A percentile compares a stretch with the other conserved stretches of the same genome.
Conservation (phyloP, 495 filamentous ascomycete genomes). For the Lasiosphaeris hirsuta region DNA sequence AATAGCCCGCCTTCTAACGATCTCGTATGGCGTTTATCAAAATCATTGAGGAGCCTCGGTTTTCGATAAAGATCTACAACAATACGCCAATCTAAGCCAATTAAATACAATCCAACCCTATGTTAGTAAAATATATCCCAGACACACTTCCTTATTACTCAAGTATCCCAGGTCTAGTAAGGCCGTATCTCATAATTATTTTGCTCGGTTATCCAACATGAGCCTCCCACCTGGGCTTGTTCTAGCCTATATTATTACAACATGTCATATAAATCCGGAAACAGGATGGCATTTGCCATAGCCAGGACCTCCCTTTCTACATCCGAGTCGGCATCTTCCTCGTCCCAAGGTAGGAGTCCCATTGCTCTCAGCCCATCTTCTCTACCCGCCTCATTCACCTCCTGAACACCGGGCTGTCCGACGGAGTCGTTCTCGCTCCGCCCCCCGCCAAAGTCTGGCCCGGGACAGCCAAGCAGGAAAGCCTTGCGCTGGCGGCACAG, state of each 20-base stretch:
- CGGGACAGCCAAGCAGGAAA: conserved; percentile 58
- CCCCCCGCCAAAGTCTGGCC: conserved; percentile 65
- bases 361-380: conserved; percentile 45
- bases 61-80: no score
- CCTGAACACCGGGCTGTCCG: conserved; percentile 49
- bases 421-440: conserved; percentile 51
- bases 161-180: no score
- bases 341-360: conserved; percentile 46
- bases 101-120: no score
- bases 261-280: conserved; percentile 42
- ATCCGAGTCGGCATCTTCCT: conserved; percentile 24
- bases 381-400: conserved; percentile 41
- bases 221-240: no score
- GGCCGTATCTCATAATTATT: no score
- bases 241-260: conserved; percentile 4
- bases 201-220: no score
- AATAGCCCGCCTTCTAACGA: no score
- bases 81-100: no score
- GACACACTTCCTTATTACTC: no score
- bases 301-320: conserved; percentile 31
- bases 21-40: no score
- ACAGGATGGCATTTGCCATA: conserved; percentile 44
- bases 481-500: conserved; percentile 67
- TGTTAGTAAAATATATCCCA: no score
- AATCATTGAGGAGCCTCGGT: no score